These are phyloP conservation scores for Chernovozyma sophiae-reginae DNA, from an alignment of 1,139 yeast species.

Conservation along the genomic window DNA sequence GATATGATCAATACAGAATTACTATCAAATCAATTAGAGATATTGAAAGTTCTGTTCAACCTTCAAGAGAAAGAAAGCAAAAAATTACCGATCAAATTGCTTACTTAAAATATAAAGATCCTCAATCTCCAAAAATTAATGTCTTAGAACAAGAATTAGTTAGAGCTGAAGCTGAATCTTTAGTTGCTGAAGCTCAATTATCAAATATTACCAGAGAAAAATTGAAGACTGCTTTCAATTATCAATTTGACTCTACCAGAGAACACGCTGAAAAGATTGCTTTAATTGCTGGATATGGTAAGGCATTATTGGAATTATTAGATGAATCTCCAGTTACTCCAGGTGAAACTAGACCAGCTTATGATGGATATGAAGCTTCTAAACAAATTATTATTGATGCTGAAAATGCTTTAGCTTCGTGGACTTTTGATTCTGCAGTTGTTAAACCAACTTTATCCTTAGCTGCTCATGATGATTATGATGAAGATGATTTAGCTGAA, in stretches of 20 bases:
- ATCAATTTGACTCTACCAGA: constrained; percentile 78
- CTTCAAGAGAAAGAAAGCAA: constrained; percentile 81
- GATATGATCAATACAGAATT: constrained; percentile 82
- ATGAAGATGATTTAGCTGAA: constrained; percentile 55
- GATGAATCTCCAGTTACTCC: constrained; percentile 87
- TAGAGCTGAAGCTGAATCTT: constrained; percentile 86
- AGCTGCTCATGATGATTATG: constrained; percentile 64
- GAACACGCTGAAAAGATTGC: constrained; percentile 84
- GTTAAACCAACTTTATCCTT: constrained; percentile 77
- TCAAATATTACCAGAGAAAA: constrained; percentile 85
- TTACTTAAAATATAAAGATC: constrained; percentile 77
- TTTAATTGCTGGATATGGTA: constrained; percentile 84
- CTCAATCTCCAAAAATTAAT: constrained; percentile 75
- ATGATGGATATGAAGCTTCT: constrained; percentile 84
- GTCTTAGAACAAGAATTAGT: constrained; percentile 85
- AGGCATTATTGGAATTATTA: constrained; percentile 74
- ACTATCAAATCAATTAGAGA: constrained; percentile 77
- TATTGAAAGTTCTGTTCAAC: constrained; percentile 84
- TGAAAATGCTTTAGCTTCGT: constrained; percentile 75
- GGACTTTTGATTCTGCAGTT: constrained; percentile 80
- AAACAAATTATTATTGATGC: constrained; percentile 84
- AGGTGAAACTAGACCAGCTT: constrained; percentile 86
- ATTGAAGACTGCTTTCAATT: constrained; percentile 78
- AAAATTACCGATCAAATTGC: constrained; percentile 84
- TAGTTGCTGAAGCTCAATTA: constrained; percentile 88